Base-by-base conservation (phyloP, 2,329 filamentous ascomycete genomes). In the Xylaria hypoxylon region DNA sequence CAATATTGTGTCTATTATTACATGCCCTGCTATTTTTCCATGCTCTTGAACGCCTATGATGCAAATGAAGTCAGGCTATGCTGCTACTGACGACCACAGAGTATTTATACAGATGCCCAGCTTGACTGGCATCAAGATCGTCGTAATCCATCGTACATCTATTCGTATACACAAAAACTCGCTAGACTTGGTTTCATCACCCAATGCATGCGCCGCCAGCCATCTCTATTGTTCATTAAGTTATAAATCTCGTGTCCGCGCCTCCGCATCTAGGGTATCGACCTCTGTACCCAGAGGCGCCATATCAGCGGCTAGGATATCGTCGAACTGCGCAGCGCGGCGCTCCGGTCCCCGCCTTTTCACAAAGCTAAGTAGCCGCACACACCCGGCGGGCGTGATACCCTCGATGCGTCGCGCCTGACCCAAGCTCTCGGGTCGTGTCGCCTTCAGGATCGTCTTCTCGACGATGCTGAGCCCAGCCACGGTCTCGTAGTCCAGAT, bases 341-440 rank as follows among this genome's bases (percentile, higher is more conserved):
- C 19, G 24, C 4, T 40, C 55, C 17, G 56, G 33, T 10, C 48
- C 60, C 74, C 74, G 77, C 2, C 80, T 81, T 70, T 82, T 83
- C n/a, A 93, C 89, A 76, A 87, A 86, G 26, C 83, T 84, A 64
- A 95, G 79, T 68, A 96, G 76, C 61, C 87, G 80, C 48, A 90
- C 75, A 64, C 85, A 85, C 0, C 87, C 88, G 0, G 86, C 82
- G 0, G 89, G 88, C 22, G 88, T 90, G 68, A 91, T 83, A 3
- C 95, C 95, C 79, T 99, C 96, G 11, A 97, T 88, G 15, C 96
- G 83, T 55, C 93, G 85, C 35, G 95, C 95, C 85, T 97, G 96
- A 0, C 93, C 95, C 24, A 99, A 84, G 67, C 88, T 96, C 79
- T 96, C 93, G 0, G 96, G 96, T 58, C 88, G 83, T 1, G 93